Percentiles rank a stretch among this genome's conserved stretches.
phyloP scores from a whole-genome alignment of 352 stramenopile genomes.

The Pythium periplocum region DNA sequence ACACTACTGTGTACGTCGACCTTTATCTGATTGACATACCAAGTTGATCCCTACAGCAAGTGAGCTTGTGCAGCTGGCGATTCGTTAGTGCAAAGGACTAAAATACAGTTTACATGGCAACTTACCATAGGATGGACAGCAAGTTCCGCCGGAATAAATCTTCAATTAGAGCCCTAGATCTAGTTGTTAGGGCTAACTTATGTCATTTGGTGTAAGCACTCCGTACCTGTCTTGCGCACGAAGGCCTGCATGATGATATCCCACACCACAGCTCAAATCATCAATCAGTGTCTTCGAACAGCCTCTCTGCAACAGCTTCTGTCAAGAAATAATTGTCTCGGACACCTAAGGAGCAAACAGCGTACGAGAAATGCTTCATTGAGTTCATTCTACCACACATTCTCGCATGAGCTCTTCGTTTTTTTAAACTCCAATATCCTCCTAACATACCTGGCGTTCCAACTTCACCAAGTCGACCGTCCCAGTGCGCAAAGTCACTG shows the following conservation, averaged over 20 bases:
- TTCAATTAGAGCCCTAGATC: constrained; percentile 21
- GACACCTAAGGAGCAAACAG: too few relatives aligned
- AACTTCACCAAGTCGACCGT: constrained; percentile 8
- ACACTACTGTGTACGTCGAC: neutral
- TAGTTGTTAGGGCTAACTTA: too few relatives aligned
- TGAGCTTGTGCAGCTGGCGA: constrained; percentile 26
- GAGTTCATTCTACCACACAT: too few relatives aligned
- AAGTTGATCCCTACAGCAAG: constrained; percentile 41
- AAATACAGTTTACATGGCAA: neutral
- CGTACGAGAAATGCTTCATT: too few relatives aligned
- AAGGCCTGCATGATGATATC: constrained; percentile 36
- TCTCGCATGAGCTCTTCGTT: too few relatives aligned
- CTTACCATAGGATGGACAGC: constrained; percentile 31
- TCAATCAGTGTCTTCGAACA: constrained; percentile 4
- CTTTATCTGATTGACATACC: constrained; percentile 10
- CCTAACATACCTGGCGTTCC: constrained; percentile 6
- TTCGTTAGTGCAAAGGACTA: too few relatives aligned
- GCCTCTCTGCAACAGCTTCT: constrained; percentile 1
- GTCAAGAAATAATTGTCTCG: too few relatives aligned
- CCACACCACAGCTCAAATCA: constrained; percentile 16
- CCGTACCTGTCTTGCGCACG: constrained; percentile 20
- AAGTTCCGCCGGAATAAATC: constrained; percentile 20
- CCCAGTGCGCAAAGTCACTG: constrained; percentile 6
- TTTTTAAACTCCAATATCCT: too few relatives aligned
- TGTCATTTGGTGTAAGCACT: too few relatives aligned